Percentiles rank a stretch among this genome's conserved stretches.
Evolutionary conservation across 176 grass and related monocot species (phyloP).

Genomic region (Eragrostis nindensis): DNA sequence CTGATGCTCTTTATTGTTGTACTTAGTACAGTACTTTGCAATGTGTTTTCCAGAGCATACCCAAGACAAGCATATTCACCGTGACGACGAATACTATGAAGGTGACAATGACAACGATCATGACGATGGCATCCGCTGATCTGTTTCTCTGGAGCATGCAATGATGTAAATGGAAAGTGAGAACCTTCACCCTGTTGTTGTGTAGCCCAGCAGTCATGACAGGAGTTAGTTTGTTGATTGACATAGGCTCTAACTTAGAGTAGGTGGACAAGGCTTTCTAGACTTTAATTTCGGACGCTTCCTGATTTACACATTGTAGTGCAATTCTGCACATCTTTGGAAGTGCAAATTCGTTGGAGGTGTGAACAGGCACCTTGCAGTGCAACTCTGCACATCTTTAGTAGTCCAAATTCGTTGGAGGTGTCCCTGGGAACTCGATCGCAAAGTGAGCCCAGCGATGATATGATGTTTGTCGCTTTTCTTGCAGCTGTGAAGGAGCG

Average conservation of each 20-base stretch:
- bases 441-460: neutral
- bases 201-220: neutral
- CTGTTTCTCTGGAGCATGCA: neutral
- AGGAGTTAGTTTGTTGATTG: conserved; percentile 1
- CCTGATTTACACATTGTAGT: neutral
- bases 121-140: conserved; percentile 57
- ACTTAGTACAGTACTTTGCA: conserved; percentile 9
- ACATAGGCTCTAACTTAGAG: conserved; percentile 43
- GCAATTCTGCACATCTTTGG: neutral
- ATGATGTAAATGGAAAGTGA: neutral
- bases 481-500: neutral
- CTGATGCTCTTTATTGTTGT: neutral
- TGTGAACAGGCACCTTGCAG: neutral
- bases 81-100: conserved; percentile 93
- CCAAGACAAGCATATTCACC: conserved; percentile 81
- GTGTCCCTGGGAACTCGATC: neutral
- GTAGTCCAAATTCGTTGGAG: neutral
- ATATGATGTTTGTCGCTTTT: neutral
- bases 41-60: conserved; percentile 68
- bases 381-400: neutral
- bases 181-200: neutral
- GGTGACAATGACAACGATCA: conserved; percentile 95
- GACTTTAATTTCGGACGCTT: too few relatives aligned
- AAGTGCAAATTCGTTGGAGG: neutral
- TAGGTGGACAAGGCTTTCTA: neutral